Evolutionary conservation across 805 yeast species (phyloP).

Genomic region (Komagataella pastoris): DNA sequence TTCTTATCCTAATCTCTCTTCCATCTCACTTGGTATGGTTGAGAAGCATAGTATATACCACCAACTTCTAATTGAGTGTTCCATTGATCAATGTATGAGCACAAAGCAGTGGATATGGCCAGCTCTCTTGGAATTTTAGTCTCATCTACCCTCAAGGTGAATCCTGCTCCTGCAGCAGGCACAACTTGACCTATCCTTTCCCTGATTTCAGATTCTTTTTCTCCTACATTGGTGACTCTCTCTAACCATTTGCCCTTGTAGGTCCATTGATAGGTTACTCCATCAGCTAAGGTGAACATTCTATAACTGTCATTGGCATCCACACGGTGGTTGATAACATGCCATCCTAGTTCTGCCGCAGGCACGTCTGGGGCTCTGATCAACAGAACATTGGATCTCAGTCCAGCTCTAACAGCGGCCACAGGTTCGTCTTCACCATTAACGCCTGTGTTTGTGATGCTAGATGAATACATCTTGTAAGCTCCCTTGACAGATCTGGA

Average conservation of each 20-base stretch:
- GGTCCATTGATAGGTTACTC: constrained; percentile 54
- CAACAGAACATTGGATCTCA: constrained; percentile 43
- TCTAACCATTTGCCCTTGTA: constrained; percentile 44
- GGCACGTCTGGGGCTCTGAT: constrained; percentile 36
- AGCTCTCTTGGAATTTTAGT: constrained; percentile 40
- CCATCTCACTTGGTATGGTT: constrained; percentile 38
- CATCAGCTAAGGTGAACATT: constrained; percentile 47
- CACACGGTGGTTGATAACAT: constrained; percentile 41
- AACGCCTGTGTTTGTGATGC: constrained; percentile 26
- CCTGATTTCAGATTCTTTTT: constrained; percentile 49
- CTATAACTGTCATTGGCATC: constrained; percentile 51
- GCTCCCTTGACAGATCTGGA: constrained; percentile 61
- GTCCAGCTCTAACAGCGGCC: constrained; percentile 46
- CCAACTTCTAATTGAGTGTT: constrained; percentile 46
- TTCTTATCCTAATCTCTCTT: constrained; percentile 28
- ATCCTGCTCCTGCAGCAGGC: constrained; percentile 40
- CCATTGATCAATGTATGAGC: constrained; percentile 57
- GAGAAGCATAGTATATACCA: constrained; percentile 48
- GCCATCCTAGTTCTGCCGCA: constrained; percentile 51
- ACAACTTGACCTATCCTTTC: constrained; percentile 48
- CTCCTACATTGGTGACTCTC: constrained; percentile 43
- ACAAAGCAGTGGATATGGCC: constrained; percentile 46
- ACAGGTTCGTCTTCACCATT: constrained; percentile 42
- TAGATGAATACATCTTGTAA: constrained; percentile 38
- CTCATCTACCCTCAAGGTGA: constrained; percentile 41